Evolutionary conservation across 225 moss, liverwort and hornwort species (phyloP).

Genomic region (Thuidium tamariscinum): DNA sequence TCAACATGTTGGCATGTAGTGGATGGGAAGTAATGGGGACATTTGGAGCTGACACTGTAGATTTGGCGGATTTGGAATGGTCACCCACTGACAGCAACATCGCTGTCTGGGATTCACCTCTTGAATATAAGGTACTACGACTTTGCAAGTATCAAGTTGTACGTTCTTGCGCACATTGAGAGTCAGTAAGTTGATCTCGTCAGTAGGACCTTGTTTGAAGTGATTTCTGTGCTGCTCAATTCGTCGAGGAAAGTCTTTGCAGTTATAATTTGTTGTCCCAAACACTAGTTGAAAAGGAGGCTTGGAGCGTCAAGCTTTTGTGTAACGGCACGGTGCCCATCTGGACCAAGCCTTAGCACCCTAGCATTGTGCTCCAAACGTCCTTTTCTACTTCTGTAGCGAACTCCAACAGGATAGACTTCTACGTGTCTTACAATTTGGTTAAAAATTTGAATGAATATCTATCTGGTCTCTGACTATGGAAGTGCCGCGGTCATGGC

Average conservation of each 20-base stretch:
- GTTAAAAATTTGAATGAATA: background rate
- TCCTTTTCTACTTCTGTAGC: background rate
- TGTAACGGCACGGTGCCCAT: background rate
- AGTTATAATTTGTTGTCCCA: background rate
- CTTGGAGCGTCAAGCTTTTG: background rate
- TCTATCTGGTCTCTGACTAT: background rate
- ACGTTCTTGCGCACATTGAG: background rate
- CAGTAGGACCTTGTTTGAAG: background rate
- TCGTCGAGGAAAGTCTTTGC: background rate
- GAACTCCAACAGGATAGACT: background rate
- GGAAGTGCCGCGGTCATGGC: background rate
- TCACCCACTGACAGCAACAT: constrained; percentile 86
- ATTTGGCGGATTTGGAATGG: constrained; percentile 85
- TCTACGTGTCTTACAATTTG: background rate
- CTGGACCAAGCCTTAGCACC: background rate
- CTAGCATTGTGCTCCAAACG: background rate
- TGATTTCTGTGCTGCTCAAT: background rate
- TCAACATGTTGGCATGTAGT: constrained; percentile 69
- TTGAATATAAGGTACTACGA: constrained; percentile 70
- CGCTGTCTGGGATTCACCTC: constrained; percentile 83
- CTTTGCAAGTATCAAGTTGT: background rate
- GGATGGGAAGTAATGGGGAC: constrained; percentile 78
- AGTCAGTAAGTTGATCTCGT: background rate
- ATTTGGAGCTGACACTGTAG: constrained; percentile 60
- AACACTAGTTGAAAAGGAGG: background rate